A percentile compares a stretch with the other conserved stretches of the same genome.
Evolutionary conservation across 148 eudicot species (phyloP).

Genomic region (Silene conica): DNA sequence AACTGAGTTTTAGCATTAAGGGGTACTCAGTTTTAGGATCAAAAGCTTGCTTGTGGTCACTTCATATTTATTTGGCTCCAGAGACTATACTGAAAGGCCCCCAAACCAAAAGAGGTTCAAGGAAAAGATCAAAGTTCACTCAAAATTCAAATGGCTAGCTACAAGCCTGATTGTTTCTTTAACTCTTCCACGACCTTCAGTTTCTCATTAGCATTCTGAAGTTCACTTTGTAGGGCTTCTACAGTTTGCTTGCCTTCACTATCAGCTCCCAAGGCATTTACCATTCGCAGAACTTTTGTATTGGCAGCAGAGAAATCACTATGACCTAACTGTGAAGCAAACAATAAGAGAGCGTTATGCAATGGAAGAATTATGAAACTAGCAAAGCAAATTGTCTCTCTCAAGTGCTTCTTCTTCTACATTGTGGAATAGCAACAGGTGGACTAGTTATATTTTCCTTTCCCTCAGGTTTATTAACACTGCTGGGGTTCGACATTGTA

Average conservation of each 20-base stretch:
- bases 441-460: neutral
- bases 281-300: slow-evolving; percentile 97
- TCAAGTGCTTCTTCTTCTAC: neutral
- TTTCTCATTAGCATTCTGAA: slow-evolving; percentile 82
- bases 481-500: neutral
- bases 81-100: neutral
- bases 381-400: neutral
- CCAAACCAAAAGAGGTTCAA: neutral
- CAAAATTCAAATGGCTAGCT: slow-evolving; percentile 1
- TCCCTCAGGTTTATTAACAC: neutral
- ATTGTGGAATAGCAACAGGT: too few relatives aligned
- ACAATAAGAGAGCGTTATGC: neutral
- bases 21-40: neutral
- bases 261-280: slow-evolving; percentile 87
- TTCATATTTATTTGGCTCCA: neutral
- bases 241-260: slow-evolving; percentile 87
- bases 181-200: slow-evolving; percentile 88
- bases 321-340: slow-evolving; percentile 75
- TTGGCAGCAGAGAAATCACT: slow-evolving; percentile 87
- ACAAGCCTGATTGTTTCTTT: slow-evolving; percentile 80
- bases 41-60: neutral
- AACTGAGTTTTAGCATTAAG: slow-evolving; percentile 3
- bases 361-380: neutral
- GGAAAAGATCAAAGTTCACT: neutral
- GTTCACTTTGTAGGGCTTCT: slow-evolving; percentile 81